Percentiles rank a stretch among this genome's conserved stretches.
Conservation (phyloP, 495 filamentous ascomycete genomes). For the Hypoxylon trugodes region DNA sequence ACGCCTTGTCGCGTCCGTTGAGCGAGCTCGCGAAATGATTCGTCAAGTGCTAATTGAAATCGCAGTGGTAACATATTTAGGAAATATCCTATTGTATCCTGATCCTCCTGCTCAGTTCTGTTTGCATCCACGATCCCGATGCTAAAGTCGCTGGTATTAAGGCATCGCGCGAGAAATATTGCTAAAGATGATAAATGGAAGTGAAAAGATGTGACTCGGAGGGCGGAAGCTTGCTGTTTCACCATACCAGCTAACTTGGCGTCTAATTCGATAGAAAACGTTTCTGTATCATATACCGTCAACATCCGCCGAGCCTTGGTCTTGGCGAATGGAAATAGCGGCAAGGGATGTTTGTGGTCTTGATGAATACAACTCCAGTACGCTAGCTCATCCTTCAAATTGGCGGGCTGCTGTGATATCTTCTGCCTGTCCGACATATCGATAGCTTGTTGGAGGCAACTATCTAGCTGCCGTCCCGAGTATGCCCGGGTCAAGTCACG, state of each 20-base stretch:
- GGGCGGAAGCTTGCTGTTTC: neutral
- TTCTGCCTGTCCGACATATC: neutral
- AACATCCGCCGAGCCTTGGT: neutral
- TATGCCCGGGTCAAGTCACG: neutral
- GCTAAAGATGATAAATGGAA: slow-evolving; percentile 46
- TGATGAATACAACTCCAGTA: neutral
- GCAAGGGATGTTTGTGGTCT: neutral
- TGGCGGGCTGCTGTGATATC: neutral
- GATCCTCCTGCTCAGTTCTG: slow-evolving; percentile 34
- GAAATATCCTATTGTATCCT: slow-evolving; percentile 51
- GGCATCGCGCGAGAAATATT: slow-evolving; percentile 41
- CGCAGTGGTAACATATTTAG: slow-evolving; percentile 59
- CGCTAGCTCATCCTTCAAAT: neutral
- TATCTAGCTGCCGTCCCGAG: neutral
- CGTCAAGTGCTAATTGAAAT: slow-evolving; percentile 23
- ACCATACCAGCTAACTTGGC: neutral
- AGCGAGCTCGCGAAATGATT: neutral
- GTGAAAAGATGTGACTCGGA: slow-evolving; percentile 42
- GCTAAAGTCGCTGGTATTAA: slow-evolving; percentile 37
- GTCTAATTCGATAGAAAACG: neutral
- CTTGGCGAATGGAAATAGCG: neutral
- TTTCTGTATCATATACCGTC: neutral
- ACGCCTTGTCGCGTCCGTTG: neutral
- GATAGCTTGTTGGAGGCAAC: neutral
- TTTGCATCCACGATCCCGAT: slow-evolving; percentile 47